Evolutionary conservation across 176 grass and related monocot species (phyloP).

Genomic region (Eragrostis nindensis): DNA sequence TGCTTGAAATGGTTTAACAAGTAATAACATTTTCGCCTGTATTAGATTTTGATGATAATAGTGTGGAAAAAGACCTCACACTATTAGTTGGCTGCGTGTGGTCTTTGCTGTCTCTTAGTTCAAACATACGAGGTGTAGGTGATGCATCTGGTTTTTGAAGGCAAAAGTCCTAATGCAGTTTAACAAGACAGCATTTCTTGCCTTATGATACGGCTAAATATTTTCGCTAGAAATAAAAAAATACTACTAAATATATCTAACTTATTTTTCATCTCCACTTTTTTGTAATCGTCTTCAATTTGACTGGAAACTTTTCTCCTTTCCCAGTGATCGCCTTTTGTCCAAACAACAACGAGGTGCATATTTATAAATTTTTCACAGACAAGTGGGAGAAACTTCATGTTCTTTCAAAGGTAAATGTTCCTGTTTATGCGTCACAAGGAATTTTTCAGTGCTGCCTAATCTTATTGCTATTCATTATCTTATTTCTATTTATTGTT

Average conservation of each 20-base stretch:
- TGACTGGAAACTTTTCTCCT: constrained; percentile 23
- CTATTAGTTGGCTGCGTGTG: not conserved
- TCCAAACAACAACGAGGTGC: constrained; percentile 93
- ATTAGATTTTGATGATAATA: not conserved
- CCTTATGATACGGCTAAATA: not conserved
- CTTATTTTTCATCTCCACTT: not conserved
- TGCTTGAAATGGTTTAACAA: not conserved
- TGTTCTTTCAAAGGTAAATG: constrained; percentile 89
- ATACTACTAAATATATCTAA: not conserved
- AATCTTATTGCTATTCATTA: not conserved
- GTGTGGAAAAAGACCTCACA: not conserved
- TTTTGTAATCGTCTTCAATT: constrained; percentile 10
- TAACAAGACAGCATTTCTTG: not conserved
- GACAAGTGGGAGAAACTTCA: constrained; percentile 98
- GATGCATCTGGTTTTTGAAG: not conserved
- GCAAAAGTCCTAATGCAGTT: not conserved
- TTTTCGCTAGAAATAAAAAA: no score
- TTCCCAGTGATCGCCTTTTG: constrained; percentile 95
- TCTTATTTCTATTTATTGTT: constrained; percentile 33
- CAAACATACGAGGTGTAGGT: not conserved
- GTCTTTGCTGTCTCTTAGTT: not conserved
- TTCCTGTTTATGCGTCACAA: not conserved
- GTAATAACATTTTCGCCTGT: not conserved
- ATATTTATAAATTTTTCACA: constrained; percentile 86
- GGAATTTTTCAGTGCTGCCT: not conserved